A percentile compares a stretch with the other conserved stretches of the same genome.
These are phyloP conservation scores for Penicillium arizonense DNA, from an alignment of 495 filamentous ascomycete genomes.

Conservation along the genomic window DNA sequence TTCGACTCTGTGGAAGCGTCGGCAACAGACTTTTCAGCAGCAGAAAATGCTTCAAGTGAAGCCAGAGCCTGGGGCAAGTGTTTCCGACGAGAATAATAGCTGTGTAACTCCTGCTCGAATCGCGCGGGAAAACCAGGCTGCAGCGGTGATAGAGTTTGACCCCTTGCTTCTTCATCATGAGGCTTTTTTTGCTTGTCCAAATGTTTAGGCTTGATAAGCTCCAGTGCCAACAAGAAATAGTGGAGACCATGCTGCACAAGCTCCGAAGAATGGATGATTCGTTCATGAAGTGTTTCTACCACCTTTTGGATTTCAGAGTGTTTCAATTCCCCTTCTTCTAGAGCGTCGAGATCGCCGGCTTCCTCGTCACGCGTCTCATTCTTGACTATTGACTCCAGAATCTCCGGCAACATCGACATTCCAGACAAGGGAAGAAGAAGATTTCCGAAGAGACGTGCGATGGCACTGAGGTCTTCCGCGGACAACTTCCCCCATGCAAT, in stretches of 20 bases:
- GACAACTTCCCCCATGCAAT: slow-evolving; percentile 65
- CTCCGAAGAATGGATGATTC: slow-evolving; percentile 52
- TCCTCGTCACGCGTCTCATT: slow-evolving; percentile 20
- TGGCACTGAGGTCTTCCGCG: slow-evolving; percentile 59
- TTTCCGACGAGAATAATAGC: slow-evolving; percentile 22
- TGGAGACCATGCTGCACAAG: slow-evolving; percentile 24
- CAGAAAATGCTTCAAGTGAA: slow-evolving; percentile 31
- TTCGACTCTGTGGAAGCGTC: neutral
- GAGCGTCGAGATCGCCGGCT: slow-evolving; percentile 20
- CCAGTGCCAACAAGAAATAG: slow-evolving; percentile 27
- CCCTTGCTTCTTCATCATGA: slow-evolving; percentile 28
- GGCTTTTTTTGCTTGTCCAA: slow-evolving; percentile 18
- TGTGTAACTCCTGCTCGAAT: slow-evolving; percentile 17
- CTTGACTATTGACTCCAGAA: slow-evolving; percentile 57
- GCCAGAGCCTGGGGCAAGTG: slow-evolving; percentile 23
- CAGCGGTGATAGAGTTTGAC: slow-evolving; percentile 15
- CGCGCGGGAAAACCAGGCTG: slow-evolving; percentile 15
- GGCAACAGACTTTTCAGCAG: slow-evolving; percentile 14
- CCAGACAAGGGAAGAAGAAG: slow-evolving; percentile 66
- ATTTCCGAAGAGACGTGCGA: slow-evolving; percentile 51
- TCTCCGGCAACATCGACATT: slow-evolving; percentile 66
- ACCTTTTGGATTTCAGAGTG: slow-evolving; percentile 34
- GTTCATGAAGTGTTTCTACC: slow-evolving; percentile 61
- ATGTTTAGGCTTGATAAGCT: slow-evolving; percentile 25
- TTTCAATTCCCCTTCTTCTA: slow-evolving; percentile 30